phyloP scores from a whole-genome alignment of 345 rosid species.

The Passiflora organensis region DNA sequence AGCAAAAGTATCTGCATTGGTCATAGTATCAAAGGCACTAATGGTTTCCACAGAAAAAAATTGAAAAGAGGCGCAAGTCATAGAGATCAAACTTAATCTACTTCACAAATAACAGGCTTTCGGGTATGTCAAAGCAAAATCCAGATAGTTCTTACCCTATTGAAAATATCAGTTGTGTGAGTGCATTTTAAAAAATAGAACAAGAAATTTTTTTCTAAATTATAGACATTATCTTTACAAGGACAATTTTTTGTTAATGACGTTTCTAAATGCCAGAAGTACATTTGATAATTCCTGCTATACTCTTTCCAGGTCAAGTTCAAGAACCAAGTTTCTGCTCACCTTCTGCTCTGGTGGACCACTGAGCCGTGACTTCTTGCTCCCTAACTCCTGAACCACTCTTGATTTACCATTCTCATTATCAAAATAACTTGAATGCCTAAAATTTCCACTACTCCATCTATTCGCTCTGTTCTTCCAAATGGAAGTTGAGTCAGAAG shows the following conservation, averaged over 20 bases:
- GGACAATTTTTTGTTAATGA: no score
- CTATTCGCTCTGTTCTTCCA: constrained; percentile 44
- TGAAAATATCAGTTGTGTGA: neutral
- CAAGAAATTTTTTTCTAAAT: no score
- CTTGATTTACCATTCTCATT: constrained; percentile 30
- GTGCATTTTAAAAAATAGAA: no score
- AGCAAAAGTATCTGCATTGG: constrained; percentile 80
- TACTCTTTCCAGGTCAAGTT: neutral
- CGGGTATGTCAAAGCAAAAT: neutral
- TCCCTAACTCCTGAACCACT: constrained; percentile 38
- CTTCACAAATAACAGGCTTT: neutral
- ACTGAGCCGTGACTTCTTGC: constrained; percentile 49
- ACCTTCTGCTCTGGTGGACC: constrained; percentile 92
- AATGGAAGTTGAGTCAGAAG: constrained; percentile 37
- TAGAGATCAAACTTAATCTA: neutral
- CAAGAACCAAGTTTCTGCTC: neutral
- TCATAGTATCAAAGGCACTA: constrained; percentile 12
- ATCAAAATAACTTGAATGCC: constrained; percentile 32
- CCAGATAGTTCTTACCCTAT: neutral
- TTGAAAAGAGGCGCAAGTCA: neutral
- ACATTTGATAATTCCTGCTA: no score
- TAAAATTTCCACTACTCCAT: constrained; percentile 42
- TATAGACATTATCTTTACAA: no score
- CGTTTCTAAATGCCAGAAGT: no score
- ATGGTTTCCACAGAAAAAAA: constrained; percentile 4